These are phyloP conservation scores for Acidiella bohemica DNA, from an alignment of 495 filamentous ascomycete species.

Conservation along the genomic window DNA sequence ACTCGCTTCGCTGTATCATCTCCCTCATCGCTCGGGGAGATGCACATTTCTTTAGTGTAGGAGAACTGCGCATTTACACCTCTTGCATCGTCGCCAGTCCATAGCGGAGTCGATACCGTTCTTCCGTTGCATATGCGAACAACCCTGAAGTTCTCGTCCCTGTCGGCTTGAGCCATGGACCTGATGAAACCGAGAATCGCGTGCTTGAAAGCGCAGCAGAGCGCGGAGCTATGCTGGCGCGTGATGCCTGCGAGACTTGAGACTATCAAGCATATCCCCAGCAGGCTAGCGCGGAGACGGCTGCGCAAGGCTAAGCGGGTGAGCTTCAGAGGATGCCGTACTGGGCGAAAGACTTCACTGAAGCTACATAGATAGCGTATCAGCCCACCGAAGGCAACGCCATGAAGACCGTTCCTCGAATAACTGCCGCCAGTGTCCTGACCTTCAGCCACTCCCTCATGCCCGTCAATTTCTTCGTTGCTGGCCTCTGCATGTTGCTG, in stretches of 20 bases:
- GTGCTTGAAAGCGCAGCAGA: constrained; percentile 31
- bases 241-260: constrained; percentile 23
- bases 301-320: constrained; percentile 29
- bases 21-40: constrained; percentile 21
- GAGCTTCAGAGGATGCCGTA: constrained; percentile 29
- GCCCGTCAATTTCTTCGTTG: too few species aligned
- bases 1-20: constrained; percentile 21
- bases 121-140: constrained; percentile 25
- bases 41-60: constrained; percentile 17
- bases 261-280: constrained; percentile 22
- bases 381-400: too few species aligned
- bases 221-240: constrained; percentile 16
- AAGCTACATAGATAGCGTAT: too few species aligned
- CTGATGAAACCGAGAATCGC: constrained; percentile 28
- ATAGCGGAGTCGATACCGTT: constrained; percentile 52
- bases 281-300: constrained; percentile 22
- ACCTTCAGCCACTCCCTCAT: too few species aligned
- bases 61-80: constrained; percentile 15
- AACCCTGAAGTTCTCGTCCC: constrained; percentile 23
- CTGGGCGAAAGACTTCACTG: too few species aligned
- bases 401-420: too few species aligned
- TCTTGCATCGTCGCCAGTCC: constrained; percentile 52
- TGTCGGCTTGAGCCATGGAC: constrained; percentile 24
- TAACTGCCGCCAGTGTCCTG: too few species aligned
- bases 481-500: too few species aligned